phyloP scores from a whole-genome alignment of 2,329 filamentous ascomycete genomes.

The Cyphellophora attinorum region DNA sequence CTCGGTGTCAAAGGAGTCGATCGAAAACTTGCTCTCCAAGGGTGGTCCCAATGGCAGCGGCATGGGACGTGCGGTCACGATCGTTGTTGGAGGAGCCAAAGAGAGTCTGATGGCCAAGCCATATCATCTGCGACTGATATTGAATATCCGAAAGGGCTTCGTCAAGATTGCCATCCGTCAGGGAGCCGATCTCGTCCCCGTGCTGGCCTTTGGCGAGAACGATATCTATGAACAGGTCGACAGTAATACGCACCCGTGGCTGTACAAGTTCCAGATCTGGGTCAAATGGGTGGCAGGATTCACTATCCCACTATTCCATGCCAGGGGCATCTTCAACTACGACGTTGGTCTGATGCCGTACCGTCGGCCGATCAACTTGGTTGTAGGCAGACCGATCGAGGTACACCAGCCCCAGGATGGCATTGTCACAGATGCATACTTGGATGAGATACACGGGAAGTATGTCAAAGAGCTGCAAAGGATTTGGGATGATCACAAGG shows the following conservation, averaged over 20 bases:
- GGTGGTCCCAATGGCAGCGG: conserved; percentile 70
- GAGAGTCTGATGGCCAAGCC: conserved; percentile 87
- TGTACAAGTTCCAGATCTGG: conserved; percentile 74
- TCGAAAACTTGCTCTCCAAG: conserved; percentile 74
- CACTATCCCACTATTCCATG: conserved; percentile 83
- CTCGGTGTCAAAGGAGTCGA: conserved; percentile 84
- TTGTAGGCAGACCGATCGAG: conserved; percentile 73
- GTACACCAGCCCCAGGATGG: conserved; percentile 52
- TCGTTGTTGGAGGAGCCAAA: conserved; percentile 84
- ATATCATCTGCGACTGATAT: conserved; percentile 63
- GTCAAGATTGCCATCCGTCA: conserved; percentile 85
- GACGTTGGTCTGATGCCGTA: conserved; percentile 96
- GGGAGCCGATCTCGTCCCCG: conserved; percentile 88
- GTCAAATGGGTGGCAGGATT: conserved; percentile 84
- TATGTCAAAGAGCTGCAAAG: conserved; percentile 57
- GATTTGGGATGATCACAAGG: conserved; percentile 38
- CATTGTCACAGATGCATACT: conserved; percentile 62
- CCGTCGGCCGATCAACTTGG: conserved; percentile 74
- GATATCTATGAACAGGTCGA: conserved; percentile 88
- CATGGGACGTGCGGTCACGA: conserved; percentile 91
- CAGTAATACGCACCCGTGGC: conserved; percentile 63
- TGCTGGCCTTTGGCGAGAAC: conserved; percentile 90
- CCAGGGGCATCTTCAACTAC: conserved; percentile 91
- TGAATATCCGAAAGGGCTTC: conserved; percentile 81
- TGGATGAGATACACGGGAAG: conserved; percentile 67